A percentile compares a stretch with the other conserved stretches of the same genome.
These are phyloP conservation scores for Balamuthia mandrillaris DNA, from an alignment of 208 protist species.

Conservation along the genomic window DNA sequence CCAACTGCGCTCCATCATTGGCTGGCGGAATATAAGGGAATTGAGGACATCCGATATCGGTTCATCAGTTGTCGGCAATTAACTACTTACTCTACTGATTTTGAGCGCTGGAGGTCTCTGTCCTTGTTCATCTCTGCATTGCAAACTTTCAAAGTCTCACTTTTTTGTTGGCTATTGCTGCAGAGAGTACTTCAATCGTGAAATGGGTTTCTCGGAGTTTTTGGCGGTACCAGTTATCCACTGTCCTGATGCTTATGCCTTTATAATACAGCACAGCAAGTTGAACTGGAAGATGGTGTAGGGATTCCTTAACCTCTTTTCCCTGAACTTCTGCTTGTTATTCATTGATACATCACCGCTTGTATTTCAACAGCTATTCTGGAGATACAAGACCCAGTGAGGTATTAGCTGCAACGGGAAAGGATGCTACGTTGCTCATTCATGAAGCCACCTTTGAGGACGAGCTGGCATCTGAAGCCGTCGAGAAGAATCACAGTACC, in stretches of 20 bases:
- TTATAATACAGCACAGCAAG: slow-evolving; percentile 21
- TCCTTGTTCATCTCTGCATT: background rate
- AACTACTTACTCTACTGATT: background rate
- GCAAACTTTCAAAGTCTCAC: too few species aligned
- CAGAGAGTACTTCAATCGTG: background rate
- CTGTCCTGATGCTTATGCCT: slow-evolving; percentile 34
- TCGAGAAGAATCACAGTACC: slow-evolving; percentile 63
- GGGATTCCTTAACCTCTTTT: background rate
- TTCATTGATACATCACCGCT: background rate
- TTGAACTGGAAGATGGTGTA: slow-evolving; percentile 50
- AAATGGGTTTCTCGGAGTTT: slow-evolving; percentile 10
- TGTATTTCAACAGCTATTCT: slow-evolving; percentile 37
- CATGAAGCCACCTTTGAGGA: slow-evolving; percentile 76
- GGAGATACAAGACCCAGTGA: slow-evolving; percentile 65
- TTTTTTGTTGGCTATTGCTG: slow-evolving; percentile 21
- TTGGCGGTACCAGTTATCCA: slow-evolving; percentile 37
- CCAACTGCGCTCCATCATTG: slow-evolving; percentile 30
- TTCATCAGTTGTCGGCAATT: slow-evolving; percentile 3
- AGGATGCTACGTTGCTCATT: slow-evolving; percentile 53
- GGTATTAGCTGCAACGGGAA: slow-evolving; percentile 15
- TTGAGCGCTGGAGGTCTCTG: background rate
- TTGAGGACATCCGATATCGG: background rate
- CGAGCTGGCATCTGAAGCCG: slow-evolving; percentile 47
- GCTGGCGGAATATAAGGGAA: slow-evolving; percentile 8
- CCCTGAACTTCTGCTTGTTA: background rate